Base-by-base conservation (phyloP, 1,284 basidiomycete species). In the Hypsizygus ulmarius region DNA sequence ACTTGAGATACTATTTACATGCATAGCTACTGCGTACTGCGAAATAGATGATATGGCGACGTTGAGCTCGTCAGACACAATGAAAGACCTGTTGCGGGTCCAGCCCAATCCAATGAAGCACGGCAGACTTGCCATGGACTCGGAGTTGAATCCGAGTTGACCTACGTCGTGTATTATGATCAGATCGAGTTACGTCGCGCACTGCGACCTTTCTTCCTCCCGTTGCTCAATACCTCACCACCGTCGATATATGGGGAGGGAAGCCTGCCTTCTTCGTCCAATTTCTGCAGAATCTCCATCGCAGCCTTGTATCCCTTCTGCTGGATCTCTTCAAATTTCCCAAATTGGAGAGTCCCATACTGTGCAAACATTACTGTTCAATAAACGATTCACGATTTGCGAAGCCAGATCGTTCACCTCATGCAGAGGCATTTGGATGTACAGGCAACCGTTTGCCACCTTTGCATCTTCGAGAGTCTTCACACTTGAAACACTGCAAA, bases 381-480 rank as follows among this genome's bases (percentile, higher is more conserved):
- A 10, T n/a, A 49, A 11, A 15, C 3, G 10, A 38, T 39, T 32
- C 38, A 39, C 16, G 35, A 2, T n/a, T 39, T 16, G 14, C 27
- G 38, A 34, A 34, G 16, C 19, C 27, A n/a, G 21, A 36, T 27
- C 11, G 64, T 73, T 51, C 57, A 84, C 88, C 70, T 87, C 85
- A 60, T 94, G 89, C 14, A 98, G 94, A 0, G 97, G 97, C 90
- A 99, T 93, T 49, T 85, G 81, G 69, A 97, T 87, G 64, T 99
- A 99, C 39, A 97, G 70, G 63, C 93, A 95, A 0, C 89, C 89
- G 4, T 88, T 87, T 3, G 88, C 81, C 2, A 80, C 79, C 67
- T 99, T 99, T 18, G 94, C 95, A 55, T 96, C 94, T 65, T 97
- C 94, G 7, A 99, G 75, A 9, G 91, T 96, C 64, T 88, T 91